phyloP scores from a whole-genome alignment of 495 filamentous ascomycete genomes.

The Podospora fimiseda region DNA sequence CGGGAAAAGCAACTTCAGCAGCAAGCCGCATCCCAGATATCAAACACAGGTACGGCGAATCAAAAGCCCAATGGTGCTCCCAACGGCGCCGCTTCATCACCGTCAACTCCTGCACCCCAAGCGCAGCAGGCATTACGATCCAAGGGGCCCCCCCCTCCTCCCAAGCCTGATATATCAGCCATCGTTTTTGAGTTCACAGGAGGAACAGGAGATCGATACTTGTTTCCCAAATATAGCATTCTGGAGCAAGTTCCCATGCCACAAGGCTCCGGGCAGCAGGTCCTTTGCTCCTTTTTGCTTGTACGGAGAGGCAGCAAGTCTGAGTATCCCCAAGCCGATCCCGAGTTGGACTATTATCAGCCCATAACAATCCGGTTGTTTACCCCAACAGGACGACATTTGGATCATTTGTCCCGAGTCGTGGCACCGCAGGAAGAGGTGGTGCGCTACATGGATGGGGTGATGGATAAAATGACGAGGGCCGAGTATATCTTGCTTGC shows the following conservation, averaged over 20 bases:
- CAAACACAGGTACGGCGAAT: background rate
- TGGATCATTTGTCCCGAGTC: constrained; percentile 70
- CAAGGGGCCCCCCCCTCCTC: constrained; percentile 45
- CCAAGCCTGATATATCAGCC: constrained; percentile 58
- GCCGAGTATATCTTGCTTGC: constrained; percentile 63
- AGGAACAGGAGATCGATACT: constrained; percentile 75
- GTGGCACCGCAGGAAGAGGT: constrained; percentile 76
- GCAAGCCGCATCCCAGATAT: constrained; percentile 16
- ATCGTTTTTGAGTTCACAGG: constrained; percentile 81
- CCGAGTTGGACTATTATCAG: constrained; percentile 73
- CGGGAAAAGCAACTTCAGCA: constrained; percentile 23
- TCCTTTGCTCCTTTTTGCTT: constrained; percentile 60
- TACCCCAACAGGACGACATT: constrained; percentile 52
- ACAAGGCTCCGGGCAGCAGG: constrained; percentile 31
- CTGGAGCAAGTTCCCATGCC: constrained; percentile 56
- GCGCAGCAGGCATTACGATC: constrained; percentile 42
- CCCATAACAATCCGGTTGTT: constrained; percentile 77
- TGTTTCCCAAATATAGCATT: constrained; percentile 82
- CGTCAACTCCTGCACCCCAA: constrained; percentile 21
- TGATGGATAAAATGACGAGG: constrained; percentile 69
- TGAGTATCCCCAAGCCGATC: constrained; percentile 46
- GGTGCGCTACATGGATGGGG: constrained; percentile 70
- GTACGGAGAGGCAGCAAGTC: constrained; percentile 52
- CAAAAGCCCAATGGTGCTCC: constrained; percentile 15
- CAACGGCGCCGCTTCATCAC: constrained; percentile 22